Conservation (phyloP, 139 green algal genomes). For the Micractinium conductrix region DNA sequence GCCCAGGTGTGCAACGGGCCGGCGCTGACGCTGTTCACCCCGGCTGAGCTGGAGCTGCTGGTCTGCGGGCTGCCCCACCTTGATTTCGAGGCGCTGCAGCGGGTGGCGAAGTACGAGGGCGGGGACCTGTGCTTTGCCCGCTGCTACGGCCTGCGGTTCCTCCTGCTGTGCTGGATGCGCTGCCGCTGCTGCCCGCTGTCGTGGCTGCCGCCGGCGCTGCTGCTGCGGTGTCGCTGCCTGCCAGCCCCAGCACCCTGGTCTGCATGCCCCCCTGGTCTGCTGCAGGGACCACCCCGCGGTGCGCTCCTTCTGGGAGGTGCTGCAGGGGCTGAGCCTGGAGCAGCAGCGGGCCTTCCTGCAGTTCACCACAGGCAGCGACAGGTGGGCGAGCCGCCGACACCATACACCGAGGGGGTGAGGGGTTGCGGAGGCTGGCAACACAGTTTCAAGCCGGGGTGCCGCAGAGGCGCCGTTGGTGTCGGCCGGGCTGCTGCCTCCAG, state of each 20-base stretch:
- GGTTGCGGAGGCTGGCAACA: too few species aligned
- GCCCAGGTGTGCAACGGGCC: slow-evolving; percentile 63
- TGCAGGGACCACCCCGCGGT: slow-evolving; percentile 45
- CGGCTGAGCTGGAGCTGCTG: slow-evolving; percentile 87
- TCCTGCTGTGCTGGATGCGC: not conserved
- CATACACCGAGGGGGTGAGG: too few species aligned
- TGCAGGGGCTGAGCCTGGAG: slow-evolving; percentile 49
- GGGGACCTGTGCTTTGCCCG: too few species aligned
- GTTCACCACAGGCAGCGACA: slow-evolving; percentile 57
- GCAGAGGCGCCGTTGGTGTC: too few species aligned
- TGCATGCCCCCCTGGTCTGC: not conserved
- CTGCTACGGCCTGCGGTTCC: too few species aligned
- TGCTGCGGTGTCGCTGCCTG: too few species aligned
- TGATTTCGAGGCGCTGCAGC: slow-evolving; percentile 80
- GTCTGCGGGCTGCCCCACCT: slow-evolving; percentile 80
- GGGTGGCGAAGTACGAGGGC: slow-evolving; percentile 66
- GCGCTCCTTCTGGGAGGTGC: slow-evolving; percentile 65
- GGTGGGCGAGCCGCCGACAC: too few species aligned
- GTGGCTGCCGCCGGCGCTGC: not conserved
- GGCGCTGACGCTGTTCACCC: slow-evolving; percentile 66
- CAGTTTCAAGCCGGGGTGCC: too few species aligned
- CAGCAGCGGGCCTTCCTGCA: slow-evolving; percentile 55
- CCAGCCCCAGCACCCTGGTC: not conserved
- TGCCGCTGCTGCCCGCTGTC: not conserved
- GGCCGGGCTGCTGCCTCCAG: too few species aligned